These are phyloP conservation scores for Petunia hybrid DNA, from an alignment of 305 asterid species.

Conservation along the genomic window DNA sequence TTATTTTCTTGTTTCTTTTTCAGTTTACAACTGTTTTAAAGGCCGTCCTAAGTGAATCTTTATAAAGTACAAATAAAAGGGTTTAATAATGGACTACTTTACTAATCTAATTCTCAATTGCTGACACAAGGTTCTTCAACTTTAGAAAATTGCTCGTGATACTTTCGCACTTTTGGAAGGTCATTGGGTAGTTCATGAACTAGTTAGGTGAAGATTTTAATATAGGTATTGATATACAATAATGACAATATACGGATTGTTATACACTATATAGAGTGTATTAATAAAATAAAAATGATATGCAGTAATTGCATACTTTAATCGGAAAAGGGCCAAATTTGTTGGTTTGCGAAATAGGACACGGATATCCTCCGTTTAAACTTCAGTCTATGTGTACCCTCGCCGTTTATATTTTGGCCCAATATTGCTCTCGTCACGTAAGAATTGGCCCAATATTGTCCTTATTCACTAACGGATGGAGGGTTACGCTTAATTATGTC, in stretches of 20 bases:
- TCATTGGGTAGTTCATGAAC: neutral
- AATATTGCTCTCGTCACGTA: too few species aligned
- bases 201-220: neutral
- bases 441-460: too few species aligned
- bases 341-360: too few species aligned
- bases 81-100: neutral
- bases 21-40: neutral
- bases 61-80: neutral
- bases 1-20: neutral
- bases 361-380: too few species aligned
- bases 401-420: too few species aligned
- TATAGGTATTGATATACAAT: neutral
- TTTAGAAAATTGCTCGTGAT: neutral
- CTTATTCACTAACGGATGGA: too few species aligned
- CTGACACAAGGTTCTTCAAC: neutral
- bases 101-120: neutral
- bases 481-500: too few species aligned
- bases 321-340: too few species aligned
- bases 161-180: neutral
- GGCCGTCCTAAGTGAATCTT: conserved; percentile 1
- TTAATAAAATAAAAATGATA: neutral
- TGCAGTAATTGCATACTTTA: neutral
- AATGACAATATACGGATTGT: neutral
- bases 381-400: too few species aligned
- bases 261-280: neutral